A percentile compares a stretch with the other conserved stretches of the same genome.
These are phyloP conservation scores for Macadamia integrifolia DNA, from an alignment of 164 flowering plant genomes.

Conservation along the genomic window DNA sequence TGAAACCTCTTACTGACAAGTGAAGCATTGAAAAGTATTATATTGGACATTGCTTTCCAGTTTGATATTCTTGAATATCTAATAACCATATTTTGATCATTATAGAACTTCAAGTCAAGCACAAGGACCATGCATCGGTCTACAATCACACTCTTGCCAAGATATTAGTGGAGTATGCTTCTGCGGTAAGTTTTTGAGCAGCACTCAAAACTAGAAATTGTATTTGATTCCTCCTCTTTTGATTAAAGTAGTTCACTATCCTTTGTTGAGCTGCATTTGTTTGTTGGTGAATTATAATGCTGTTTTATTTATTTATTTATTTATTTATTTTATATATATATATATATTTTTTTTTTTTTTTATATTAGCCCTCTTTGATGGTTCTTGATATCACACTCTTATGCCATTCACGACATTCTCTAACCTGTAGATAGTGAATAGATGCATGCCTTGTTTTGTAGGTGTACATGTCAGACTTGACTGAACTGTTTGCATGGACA, in stretches of 20 bases:
- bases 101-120: constrained; percentile 47
- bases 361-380: neutral
- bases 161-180: constrained; percentile 81
- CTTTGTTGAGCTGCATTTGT: neutral
- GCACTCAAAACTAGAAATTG: neutral
- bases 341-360: no score
- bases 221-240: neutral
- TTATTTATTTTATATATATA: no score
- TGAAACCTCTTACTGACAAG: neutral
- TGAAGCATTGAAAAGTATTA: neutral
- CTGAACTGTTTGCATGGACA: constrained; percentile 92
- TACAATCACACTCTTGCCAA: constrained; percentile 86
- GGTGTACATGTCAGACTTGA: constrained; percentile 92
- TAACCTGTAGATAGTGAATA: constrained; percentile 9
- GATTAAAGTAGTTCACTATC: neutral
- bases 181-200: constrained; percentile 60
- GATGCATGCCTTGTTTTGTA: constrained; percentile 26
- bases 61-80: neutral
- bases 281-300: neutral
- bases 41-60: neutral
- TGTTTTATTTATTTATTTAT: no score
- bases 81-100: neutral
- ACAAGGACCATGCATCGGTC: constrained; percentile 18
- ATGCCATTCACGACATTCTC: neutral
- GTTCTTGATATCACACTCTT: neutral